These are phyloP conservation scores for Eimeria brunetti DNA, from an alignment of 169 alveolate species.

Conservation along the genomic window DNA sequence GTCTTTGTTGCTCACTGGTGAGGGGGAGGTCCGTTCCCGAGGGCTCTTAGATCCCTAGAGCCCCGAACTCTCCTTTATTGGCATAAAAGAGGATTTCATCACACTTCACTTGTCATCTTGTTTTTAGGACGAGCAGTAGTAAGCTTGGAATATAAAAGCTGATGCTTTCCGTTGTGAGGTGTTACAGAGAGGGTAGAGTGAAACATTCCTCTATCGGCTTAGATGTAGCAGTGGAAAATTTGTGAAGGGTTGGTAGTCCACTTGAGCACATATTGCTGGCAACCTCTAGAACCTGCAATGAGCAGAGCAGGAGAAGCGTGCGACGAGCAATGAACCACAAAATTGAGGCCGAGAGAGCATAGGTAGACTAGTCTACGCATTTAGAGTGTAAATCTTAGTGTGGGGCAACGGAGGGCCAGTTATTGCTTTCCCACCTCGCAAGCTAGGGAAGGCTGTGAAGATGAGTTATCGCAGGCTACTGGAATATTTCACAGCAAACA, in stretches of 20 bases:
- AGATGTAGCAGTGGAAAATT: constrained; percentile 3
- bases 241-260: constrained; percentile 31
- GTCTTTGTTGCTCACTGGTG: no score
- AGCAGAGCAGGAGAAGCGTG: no score
- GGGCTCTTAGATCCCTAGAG: no score
- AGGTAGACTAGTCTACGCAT: background rate
- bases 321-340: no score
- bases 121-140: no score
- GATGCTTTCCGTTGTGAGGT: background rate
- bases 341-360: no score
- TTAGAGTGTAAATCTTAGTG: background rate
- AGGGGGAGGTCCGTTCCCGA: no score
- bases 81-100: no score
- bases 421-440: background rate
- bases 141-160: no score
- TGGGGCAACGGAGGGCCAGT: background rate
- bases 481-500: background rate
- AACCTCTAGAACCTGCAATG: constrained; percentile 21
- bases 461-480: background rate
- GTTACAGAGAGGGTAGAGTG: background rate
- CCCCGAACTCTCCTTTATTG: no score
- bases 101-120: no score
- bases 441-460: background rate
- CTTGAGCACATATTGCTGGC: constrained; percentile 4
- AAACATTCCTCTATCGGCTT: constrained; percentile 39